Base-by-base conservation (phyloP, 495 filamentous ascomycete species). In the Xylaria grammica region DNA sequence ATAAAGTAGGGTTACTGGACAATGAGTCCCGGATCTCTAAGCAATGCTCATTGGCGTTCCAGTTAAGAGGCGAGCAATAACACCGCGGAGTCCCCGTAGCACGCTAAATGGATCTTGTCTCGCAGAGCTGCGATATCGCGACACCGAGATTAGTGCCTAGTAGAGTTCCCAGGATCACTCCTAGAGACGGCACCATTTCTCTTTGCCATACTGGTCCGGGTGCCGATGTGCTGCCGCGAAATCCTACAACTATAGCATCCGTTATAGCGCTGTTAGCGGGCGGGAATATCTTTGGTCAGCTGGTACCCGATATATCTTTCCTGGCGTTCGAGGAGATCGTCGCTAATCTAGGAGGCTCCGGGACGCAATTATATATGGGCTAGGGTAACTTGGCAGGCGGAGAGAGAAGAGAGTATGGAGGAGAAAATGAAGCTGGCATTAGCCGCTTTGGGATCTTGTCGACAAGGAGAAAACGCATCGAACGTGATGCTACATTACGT, bases 371-470 rank as follows among this genome's bases (percentile, higher is more conserved):
- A 7, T 30, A 27, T 24, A 51, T 51, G 49, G 49, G 49, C 26
- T 51, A 27, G 49, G 49, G 49, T 0, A 51, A 51, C 17, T 7
- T 51, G 2, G 3, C 1, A 15, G 49, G 30, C 9, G 27, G 30
- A 11, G 49, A 51, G 27, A 17, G 27, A 19, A 29, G 8, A 2
- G 4, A 8, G 8, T 8, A n/a, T 7, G 49, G 49, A 19, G 49
- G 49, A 10, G 49, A 51, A 51, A 51, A 51, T 32, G 49, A 51
- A 19, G 49, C 0, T 29, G 49, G 49, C 0, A 27, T 51, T 3
- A 32, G 48, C 5, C 48, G 19, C 5, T 51, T 51, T 51, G 48
- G 48, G 17, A 51, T 51, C 17, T 51, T 29, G 49, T 51, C 8
- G 49, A 51, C 27, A 7, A 51, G 27, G 49, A 32, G 22, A 11